A percentile compares a stretch with the other conserved stretches of the same genome.
phyloP scores from a whole-genome alignment of 2,329 filamentous ascomycete species.

The Volutella citrinella region DNA sequence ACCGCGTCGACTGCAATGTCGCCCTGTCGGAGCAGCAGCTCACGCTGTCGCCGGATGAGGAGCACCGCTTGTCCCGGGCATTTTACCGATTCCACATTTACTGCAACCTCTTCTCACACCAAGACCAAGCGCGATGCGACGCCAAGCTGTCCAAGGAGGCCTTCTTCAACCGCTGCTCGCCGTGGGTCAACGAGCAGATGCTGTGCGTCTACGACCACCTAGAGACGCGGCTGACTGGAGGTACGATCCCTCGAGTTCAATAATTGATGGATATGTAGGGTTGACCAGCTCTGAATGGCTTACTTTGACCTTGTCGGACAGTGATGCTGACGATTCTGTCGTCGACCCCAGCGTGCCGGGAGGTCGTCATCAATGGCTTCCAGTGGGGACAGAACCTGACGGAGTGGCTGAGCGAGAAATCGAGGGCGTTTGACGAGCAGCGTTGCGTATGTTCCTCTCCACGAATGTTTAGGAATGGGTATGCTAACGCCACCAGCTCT shows the following conservation, averaged over 20 bases:
- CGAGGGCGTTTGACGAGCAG: constrained; percentile 18
- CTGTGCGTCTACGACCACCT: constrained; percentile 19
- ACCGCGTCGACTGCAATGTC: constrained; percentile 10
- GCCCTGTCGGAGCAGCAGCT: constrained; percentile 1
- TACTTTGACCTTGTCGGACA: constrained; percentile 6
- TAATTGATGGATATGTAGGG: not conserved
- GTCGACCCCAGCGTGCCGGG: constrained; percentile 16
- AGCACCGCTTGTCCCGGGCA: constrained; percentile 16
- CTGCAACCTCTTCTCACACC: constrained; percentile 16
- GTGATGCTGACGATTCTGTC: constrained; percentile 20
- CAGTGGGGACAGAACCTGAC: constrained; percentile 18
- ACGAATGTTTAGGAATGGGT: not conserved
- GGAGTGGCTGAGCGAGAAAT: constrained; percentile 16
- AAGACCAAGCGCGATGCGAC: not conserved
- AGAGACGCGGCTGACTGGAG: constrained; percentile 16
- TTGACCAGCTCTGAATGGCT: constrained; percentile 1
- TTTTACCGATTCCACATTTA: constrained; percentile 22
- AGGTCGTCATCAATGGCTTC: constrained; percentile 18
- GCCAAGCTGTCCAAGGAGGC: constrained; percentile 13
- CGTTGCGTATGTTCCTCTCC: constrained; percentile 12
- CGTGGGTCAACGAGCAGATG: constrained; percentile 22
- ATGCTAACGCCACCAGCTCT: constrained; percentile 9
- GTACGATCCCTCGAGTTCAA: too few species aligned
- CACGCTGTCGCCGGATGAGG: constrained; percentile 9
- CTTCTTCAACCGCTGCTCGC: constrained; percentile 19